These are phyloP conservation scores for Alternaria viburni DNA, from an alignment of 2,329 filamentous ascomycete genomes.

Conservation along the genomic window DNA sequence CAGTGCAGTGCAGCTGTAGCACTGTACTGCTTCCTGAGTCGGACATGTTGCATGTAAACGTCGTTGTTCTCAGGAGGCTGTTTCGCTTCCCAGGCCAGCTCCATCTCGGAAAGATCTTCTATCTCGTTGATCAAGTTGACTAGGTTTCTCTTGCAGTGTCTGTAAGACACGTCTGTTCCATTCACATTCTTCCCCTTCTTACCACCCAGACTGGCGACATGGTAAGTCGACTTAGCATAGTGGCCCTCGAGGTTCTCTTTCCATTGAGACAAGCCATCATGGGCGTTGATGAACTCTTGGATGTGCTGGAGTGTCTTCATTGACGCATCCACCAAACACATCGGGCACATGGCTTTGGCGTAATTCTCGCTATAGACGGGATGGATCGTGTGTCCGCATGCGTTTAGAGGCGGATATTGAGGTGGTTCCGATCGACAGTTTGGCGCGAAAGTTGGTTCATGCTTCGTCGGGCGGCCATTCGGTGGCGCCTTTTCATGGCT, in stretches of 20 bases:
- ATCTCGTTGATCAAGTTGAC: background rate
- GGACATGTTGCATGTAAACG: background rate
- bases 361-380: background rate
- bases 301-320: background rate
- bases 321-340: background rate
- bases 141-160: background rate
- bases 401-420: background rate
- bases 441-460: background rate
- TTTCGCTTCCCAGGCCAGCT: background rate
- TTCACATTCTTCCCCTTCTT: background rate
- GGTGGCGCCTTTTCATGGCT: background rate
- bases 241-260: background rate
- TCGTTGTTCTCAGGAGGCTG: background rate
- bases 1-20: background rate
- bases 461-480: background rate
- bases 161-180: background rate
- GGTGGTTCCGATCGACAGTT: background rate
- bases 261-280: background rate
- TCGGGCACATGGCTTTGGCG: background rate
- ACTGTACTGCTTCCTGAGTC: background rate
- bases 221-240: background rate
- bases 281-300: background rate
- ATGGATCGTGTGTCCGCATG: background rate
- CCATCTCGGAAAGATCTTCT: background rate
- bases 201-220: background rate